Conservation (phyloP, 352 stramenopile genomes). For the Globisporangium viniferum region DNA sequence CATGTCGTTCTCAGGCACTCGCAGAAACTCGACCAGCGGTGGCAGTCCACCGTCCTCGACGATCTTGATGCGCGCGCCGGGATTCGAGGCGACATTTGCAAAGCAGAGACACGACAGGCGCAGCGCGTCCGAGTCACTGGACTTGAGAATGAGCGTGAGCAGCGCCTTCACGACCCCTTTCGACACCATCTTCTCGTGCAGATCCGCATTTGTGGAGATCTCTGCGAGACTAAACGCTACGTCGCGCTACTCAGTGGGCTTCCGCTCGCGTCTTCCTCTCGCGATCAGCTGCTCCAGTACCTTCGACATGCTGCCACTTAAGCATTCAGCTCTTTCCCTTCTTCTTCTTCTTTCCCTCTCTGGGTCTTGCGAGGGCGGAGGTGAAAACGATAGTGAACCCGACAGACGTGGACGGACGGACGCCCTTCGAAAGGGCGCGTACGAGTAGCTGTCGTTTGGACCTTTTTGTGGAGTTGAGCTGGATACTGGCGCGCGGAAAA, state of each 20-base stretch:
- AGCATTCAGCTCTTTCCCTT: background rate
- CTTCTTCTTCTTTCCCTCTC: background rate
- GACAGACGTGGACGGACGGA: background rate
- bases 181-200: constrained; percentile 93
- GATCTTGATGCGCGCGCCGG: constrained; percentile 87
- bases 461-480: no score
- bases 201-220: constrained; percentile 92
- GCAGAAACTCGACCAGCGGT: constrained; percentile 89
- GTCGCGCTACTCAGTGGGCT: constrained; percentile 94
- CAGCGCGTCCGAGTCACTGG: constrained; percentile 91
- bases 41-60: constrained; percentile 92
- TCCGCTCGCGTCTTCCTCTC: constrained; percentile 91
- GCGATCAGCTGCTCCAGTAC: constrained; percentile 96
- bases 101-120: constrained; percentile 93
- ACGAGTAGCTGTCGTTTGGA: no score
- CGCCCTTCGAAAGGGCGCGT: no score
- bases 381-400: background rate
- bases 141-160: constrained; percentile 88
- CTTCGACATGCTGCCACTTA: constrained; percentile 70
- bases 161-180: constrained; percentile 94
- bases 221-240: constrained; percentile 95
- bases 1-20: constrained; percentile 82
- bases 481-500: no score
- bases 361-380: background rate
- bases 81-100: constrained; percentile 92